These are phyloP conservation scores for Ceratocystis diversiconidia DNA, from an alignment of 2,329 filamentous ascomycete genomes.

Conservation along the genomic window DNA sequence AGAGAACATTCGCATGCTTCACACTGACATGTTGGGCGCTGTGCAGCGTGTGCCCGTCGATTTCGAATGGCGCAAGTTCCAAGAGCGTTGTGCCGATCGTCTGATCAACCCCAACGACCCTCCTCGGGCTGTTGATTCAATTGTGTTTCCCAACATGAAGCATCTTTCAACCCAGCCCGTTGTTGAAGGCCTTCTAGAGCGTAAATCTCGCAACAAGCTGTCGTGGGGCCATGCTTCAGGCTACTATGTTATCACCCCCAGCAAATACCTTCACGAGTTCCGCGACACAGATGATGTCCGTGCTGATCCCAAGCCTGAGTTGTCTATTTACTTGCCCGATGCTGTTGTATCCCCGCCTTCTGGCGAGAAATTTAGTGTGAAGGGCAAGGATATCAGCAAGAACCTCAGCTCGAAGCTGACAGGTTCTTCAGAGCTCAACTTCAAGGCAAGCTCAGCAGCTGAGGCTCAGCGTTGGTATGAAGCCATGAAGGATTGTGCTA, in stretches of 20 bases:
- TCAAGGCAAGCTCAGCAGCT: slow-evolving; percentile 70
- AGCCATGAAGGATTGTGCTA: slow-evolving; percentile 49
- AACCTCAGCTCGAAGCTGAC: slow-evolving; percentile 69
- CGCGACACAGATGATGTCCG: slow-evolving; percentile 68
- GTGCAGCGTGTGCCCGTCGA: slow-evolving; percentile 66
- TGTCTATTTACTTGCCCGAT: slow-evolving; percentile 85
- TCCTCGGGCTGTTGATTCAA: slow-evolving; percentile 56
- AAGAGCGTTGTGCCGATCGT: slow-evolving; percentile 51
- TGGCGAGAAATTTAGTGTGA: slow-evolving; percentile 81
- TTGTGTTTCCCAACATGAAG: slow-evolving; percentile 78
- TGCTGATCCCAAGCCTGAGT: slow-evolving; percentile 65
- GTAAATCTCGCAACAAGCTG: slow-evolving; percentile 78
- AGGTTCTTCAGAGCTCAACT: slow-evolving; percentile 63
- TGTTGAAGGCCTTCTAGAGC: slow-evolving; percentile 77
- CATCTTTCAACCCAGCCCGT: slow-evolving; percentile 67
- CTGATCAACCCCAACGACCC: slow-evolving; percentile 67
- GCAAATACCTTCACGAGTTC: slow-evolving; percentile 88
- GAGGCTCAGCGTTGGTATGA: slow-evolving; percentile 80
- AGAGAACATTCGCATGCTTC: slow-evolving; percentile 67
- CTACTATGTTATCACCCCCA: slow-evolving; percentile 83
- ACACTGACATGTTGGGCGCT: slow-evolving; percentile 66
- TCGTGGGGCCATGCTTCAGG: slow-evolving; percentile 60
- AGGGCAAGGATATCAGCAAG: slow-evolving; percentile 82
- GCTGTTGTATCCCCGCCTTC: slow-evolving; percentile 58
- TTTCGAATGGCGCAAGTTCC: slow-evolving; percentile 86